A percentile compares a stretch with the other conserved stretches of the same genome.
Conservation (phyloP, 2,329 filamentous ascomycete species). For the Alternaria incomplexa region DNA sequence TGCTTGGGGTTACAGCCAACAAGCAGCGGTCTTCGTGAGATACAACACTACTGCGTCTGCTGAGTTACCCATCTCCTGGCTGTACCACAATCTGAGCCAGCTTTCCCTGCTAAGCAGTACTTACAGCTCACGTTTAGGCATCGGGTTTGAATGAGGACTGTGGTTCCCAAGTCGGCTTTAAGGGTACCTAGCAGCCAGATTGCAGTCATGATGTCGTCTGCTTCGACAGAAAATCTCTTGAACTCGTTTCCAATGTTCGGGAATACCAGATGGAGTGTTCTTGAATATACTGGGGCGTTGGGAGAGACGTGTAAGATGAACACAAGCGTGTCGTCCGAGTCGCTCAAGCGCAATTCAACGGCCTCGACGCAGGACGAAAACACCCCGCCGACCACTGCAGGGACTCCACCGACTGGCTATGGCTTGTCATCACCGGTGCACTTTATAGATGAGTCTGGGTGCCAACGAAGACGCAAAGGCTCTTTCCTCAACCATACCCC, state of each 20-base stretch:
- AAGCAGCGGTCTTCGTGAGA: conserved; percentile 21
- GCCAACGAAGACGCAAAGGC: conserved; percentile 33
- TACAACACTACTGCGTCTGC: conserved; percentile 31
- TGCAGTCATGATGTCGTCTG: conserved; percentile 21
- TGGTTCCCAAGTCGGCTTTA: conserved; percentile 13
- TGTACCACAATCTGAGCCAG: conserved; percentile 29
- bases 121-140: conserved; percentile 9
- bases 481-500: conserved; percentile 46
- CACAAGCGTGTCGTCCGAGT: conserved; percentile 22
- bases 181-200: conserved; percentile 17
- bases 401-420: conserved; percentile 12
- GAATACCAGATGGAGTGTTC: conserved; percentile 41
- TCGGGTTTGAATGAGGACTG: conserved; percentile 3
- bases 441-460: conserved; percentile 28
- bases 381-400: conserved; percentile 20
- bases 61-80: conserved; percentile 25
- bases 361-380: conserved; percentile 25
- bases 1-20: conserved; percentile 30
- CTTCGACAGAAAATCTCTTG: conserved; percentile 27
- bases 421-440: conserved; percentile 19
- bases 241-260: conserved; percentile 42
- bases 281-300: conserved; percentile 37
- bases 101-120: conserved; percentile 4
- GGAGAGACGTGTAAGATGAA: conserved; percentile 21
- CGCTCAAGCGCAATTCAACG: conserved; percentile 28